Conservation (phyloP, 2,329 filamentous ascomycete species). For the Beauveria australis region DNA sequence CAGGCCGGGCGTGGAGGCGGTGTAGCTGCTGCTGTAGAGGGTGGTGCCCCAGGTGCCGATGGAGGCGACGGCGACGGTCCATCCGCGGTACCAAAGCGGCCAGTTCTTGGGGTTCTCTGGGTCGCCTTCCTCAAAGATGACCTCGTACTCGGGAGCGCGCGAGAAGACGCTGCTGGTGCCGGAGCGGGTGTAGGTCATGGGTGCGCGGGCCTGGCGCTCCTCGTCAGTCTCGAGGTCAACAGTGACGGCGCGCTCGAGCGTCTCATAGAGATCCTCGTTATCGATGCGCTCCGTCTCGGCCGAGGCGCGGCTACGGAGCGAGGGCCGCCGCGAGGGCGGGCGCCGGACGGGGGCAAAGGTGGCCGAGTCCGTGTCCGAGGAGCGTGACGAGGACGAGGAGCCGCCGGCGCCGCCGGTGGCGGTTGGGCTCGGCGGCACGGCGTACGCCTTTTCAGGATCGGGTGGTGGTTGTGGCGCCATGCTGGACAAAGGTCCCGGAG, state of each 20-base stretch:
- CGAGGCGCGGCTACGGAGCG: slow-evolving; percentile 5
- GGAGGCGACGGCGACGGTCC: slow-evolving; percentile 36
- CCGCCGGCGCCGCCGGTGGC: background rate
- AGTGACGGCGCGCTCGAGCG: slow-evolving; percentile 27
- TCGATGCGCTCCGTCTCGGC: slow-evolving; percentile 11
- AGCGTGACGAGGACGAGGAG: background rate
- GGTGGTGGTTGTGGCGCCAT: background rate
- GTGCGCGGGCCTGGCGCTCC: slow-evolving; percentile 34
- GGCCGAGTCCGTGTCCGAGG: background rate
- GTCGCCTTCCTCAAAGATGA: slow-evolving; percentile 60
- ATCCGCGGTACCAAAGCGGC: slow-evolving; percentile 42
- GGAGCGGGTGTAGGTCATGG: slow-evolving; percentile 34
- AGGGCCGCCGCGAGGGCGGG: background rate
- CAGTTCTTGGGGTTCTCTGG: slow-evolving; percentile 60
- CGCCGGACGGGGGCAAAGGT: background rate
- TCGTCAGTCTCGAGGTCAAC: slow-evolving; percentile 27
- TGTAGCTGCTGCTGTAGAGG: slow-evolving; percentile 72
- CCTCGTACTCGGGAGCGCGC: slow-evolving; percentile 55
- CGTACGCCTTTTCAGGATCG: slow-evolving; percentile 5
- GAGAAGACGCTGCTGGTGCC: slow-evolving; percentile 31
- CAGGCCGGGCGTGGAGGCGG: slow-evolving; percentile 61
- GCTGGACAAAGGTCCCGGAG: background rate
- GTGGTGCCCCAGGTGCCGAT: slow-evolving; percentile 46
- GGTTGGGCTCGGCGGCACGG: background rate
- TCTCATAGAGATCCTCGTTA: slow-evolving; percentile 20